A percentile compares a stretch with the other conserved stretches of the same genome.
Conservation (phyloP, 257 asterid species). For the Capsicum rhomboideum region DNA sequence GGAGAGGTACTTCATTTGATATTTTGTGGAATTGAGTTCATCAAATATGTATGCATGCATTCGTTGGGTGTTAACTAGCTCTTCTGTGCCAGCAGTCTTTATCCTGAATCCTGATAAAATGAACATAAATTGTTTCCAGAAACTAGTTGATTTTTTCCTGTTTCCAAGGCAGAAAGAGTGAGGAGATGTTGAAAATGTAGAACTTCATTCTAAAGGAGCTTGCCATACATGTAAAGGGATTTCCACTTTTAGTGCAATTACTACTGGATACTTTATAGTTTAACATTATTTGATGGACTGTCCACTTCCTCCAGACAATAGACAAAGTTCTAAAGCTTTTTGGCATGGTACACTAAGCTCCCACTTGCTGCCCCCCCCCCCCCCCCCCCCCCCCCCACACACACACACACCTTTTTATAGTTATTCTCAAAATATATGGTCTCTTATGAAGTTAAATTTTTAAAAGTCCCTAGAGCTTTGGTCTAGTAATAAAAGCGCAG, state of each 20-base stretch:
- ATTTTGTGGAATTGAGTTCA: not conserved
- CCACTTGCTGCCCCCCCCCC: too few relatives aligned
- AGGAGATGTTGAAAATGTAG: not conserved
- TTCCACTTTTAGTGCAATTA: not conserved
- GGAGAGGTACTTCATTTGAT: conserved; percentile 60
- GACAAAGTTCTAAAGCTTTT: not conserved
- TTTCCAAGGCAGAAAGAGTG: not conserved
- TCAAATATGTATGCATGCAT: not conserved
- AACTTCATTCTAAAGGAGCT: not conserved
- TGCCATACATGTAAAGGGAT: not conserved
- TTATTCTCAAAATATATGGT: not conserved
- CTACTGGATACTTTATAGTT: not conserved
- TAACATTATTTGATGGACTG: not conserved
- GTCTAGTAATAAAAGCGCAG: not conserved
- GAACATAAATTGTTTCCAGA: not conserved
- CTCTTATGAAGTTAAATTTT: not conserved
- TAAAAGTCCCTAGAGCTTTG: not conserved
- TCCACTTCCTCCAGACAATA: not conserved
- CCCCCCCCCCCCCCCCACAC: too few relatives aligned
- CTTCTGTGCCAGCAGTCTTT: not conserved
- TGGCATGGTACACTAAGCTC: too few relatives aligned
- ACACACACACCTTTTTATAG: too few relatives aligned
- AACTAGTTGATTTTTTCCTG: not conserved
- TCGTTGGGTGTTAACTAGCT: not conserved
- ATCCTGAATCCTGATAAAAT: not conserved